These are phyloP conservation scores for Mortierella sp. DNA, from an alignment of 371 early-diverging fungal genomes.

Conservation along the genomic window DNA sequence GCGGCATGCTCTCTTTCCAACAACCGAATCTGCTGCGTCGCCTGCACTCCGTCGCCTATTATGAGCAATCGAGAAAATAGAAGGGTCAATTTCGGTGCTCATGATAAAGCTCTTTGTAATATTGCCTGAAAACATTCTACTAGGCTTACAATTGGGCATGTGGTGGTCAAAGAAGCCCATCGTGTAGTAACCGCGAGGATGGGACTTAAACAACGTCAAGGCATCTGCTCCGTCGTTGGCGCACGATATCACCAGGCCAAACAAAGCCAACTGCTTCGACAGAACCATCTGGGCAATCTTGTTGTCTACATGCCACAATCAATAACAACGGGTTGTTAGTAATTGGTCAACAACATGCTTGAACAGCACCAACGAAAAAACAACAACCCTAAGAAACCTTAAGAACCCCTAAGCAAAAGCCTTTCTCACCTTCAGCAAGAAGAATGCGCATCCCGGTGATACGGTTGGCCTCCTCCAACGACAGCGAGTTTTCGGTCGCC, in stretches of 20 bases:
- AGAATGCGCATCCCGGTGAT: constrained; percentile 52
- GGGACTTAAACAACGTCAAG: constrained; percentile 38
- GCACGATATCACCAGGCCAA: constrained; percentile 53
- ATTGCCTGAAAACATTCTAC: background rate
- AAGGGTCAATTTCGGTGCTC: background rate
- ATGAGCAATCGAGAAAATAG: background rate
- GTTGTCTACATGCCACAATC: constrained; percentile 23
- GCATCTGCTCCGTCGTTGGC: constrained; percentile 56
- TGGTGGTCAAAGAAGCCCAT: constrained; percentile 57
- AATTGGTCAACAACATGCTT: background rate
- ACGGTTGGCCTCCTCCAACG: constrained; percentile 43
- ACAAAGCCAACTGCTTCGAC: constrained; percentile 46
- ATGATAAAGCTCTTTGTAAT: too few species aligned
- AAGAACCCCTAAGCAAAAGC: too few species aligned
- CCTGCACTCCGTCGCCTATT: constrained; percentile 68
- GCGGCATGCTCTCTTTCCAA: constrained; percentile 54
- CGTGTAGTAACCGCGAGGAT: constrained; percentile 50
- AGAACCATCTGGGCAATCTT: constrained; percentile 49
- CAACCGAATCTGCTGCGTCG: constrained; percentile 67
- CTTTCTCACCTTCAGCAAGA: constrained; percentile 34
- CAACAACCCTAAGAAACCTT: background rate
- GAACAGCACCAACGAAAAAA: background rate
- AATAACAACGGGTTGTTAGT: too few species aligned
- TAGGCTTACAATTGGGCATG: constrained; percentile 50
- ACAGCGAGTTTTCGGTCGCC: constrained; percentile 43